Conservation (phyloP, 768 basidiomycete species). For the Tricholomella constricta region DNA sequence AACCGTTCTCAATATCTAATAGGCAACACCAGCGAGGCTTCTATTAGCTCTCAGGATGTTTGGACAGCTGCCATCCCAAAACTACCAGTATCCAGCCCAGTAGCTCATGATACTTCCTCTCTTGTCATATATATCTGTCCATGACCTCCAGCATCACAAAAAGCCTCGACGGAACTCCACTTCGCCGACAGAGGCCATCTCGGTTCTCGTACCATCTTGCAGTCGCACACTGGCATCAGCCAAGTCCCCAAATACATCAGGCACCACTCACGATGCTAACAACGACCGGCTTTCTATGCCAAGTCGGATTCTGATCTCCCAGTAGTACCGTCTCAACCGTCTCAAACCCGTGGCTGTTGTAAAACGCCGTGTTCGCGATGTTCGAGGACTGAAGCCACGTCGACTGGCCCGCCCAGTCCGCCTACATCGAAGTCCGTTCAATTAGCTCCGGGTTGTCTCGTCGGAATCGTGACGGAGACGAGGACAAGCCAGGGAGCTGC, state of each 20-base stretch:
- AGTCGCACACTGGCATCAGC: not conserved
- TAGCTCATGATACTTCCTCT: no score
- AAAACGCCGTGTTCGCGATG: slow-evolving; percentile 22
- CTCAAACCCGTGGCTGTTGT: slow-evolving; percentile 25
- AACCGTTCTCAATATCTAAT: no score
- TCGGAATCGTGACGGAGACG: not conserved
- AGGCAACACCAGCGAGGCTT: no score
- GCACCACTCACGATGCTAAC: slow-evolving; percentile 27
- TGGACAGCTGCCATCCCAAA: no score
- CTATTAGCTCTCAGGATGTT: no score
- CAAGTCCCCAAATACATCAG: not conserved
- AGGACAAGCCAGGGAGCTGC: not conserved
- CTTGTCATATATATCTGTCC: no score
- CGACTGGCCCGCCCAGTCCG: slow-evolving; percentile 26
- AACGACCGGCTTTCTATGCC: slow-evolving; percentile 29
- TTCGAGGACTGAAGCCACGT: slow-evolving; percentile 33
- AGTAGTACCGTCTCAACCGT: slow-evolving; percentile 23
- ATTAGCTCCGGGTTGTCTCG: not conserved
- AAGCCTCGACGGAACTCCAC: no score
- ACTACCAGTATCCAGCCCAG: no score
- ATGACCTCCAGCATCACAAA: no score
- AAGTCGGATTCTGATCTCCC: slow-evolving; percentile 32
- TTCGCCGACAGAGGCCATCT: slow-evolving; percentile 11
- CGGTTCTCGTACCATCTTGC: slow-evolving; percentile 17
- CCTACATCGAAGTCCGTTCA: slow-evolving; percentile 18